Evolutionary conservation across 2,329 filamentous ascomycete genomes (phyloP), one percentile per base, ranked within the genome.

Genomic region (Hypoxylon sp.): DNA sequence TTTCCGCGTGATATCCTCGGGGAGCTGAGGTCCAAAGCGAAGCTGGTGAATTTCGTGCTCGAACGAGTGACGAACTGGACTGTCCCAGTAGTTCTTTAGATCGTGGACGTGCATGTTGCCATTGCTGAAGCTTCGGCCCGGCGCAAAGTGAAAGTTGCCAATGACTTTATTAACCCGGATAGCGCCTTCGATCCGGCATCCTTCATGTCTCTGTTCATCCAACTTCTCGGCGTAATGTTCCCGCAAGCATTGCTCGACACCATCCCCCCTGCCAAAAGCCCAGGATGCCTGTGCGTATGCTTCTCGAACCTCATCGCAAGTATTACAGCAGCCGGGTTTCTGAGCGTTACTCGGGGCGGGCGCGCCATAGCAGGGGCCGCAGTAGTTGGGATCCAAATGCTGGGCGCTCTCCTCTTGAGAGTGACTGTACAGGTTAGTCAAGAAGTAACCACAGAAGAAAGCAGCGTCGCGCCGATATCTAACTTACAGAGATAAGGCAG

Each of bases 81-180:
- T 87, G 71, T 95, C 90, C 84, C 93, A 92, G 86, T 97, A 99
- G 84, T 96, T 97, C 80, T 97, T 94, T 70, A 99, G 85, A 78
- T 99, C 97, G 83, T 99, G 96, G 19, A 98, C 93, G 82, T 99
- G 96, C 89, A 98, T 91, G 83, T 97, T 97, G 73, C 93, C 94
- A 77, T 93, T 97, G 80, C 92, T 97, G 87, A 98, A 98, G 79
- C 91, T 95, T 81, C 95, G 93, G 75, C 96, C 96, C 1, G 96
- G 96, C 0, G 97, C 96, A 75, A 99, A 91, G 81, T 99, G 96
- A 87, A 99, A 99, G 84, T 99, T 99, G 62, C 96, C 96, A 60
- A 99, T 88, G 25, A 99, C 96, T 83, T 99, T 99, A 86, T 99
- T 99, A 72, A 99, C 97, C 51, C 93, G 92, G 74, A 99, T 88